phyloP scores from a whole-genome alignment of 2,329 filamentous ascomycete genomes.

The Camptophora hylomeconis region DNA sequence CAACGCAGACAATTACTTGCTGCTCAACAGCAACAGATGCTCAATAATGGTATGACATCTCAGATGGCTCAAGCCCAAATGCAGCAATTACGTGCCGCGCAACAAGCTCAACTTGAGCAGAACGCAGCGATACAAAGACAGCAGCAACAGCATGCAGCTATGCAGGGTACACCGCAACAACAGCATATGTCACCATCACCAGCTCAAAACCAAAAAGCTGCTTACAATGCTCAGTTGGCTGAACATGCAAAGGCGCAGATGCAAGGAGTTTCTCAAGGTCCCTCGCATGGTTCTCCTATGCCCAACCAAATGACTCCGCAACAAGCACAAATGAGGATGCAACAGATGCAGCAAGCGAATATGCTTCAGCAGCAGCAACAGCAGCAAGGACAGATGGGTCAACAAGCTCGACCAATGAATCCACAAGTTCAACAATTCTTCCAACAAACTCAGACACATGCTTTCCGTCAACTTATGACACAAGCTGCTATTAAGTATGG shows the following conservation, averaged over 20 bases:
- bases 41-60: conserved; percentile 17
- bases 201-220: conserved; percentile 9
- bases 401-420: conserved; percentile 11
- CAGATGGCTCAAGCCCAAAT: conserved; percentile 24
- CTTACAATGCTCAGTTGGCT: conserved; percentile 10
- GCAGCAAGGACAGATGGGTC: conserved; percentile 1
- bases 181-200: conserved; percentile 20
- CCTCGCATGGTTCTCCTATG: conserved; percentile 11
- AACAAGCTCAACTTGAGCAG: conserved; percentile 15
- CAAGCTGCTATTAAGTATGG: conserved; percentile 13
- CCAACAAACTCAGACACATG: conserved; percentile 3
- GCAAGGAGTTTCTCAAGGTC: conserved; percentile 11
- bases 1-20: conserved; percentile 27
- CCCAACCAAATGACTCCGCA: conserved; percentile 15
- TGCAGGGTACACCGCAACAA: conserved; percentile 16
- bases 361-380: conserved; percentile 7
- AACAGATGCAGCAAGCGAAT: conserved; percentile 12
- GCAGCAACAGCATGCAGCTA: conserved; percentile 18
- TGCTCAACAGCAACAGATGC: conserved; percentile 33
- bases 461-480: conserved; percentile 7
- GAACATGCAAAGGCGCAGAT: conserved; percentile 16
- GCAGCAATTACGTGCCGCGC: conserved; percentile 23
- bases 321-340: conserved; percentile 12
- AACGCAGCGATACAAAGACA: conserved; percentile 11
- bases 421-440: conserved; percentile 10